These are phyloP conservation scores for Suhomyces anneliseae DNA, from an alignment of 1,139 yeast species.

Conservation along the genomic window DNA sequence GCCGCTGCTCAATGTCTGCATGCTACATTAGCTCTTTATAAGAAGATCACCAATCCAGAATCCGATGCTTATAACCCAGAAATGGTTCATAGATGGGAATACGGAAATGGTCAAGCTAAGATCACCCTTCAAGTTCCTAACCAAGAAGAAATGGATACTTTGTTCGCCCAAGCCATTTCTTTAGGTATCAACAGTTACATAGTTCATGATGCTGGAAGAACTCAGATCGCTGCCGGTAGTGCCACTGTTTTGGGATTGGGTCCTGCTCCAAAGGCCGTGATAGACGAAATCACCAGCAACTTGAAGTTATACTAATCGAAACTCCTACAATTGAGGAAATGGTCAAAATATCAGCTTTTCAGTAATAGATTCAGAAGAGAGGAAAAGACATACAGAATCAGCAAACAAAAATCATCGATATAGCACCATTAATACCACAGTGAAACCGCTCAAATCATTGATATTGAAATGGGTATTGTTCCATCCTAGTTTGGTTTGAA, in stretches of 20 bases:
- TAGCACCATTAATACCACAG: too few species aligned
- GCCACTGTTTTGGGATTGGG: constrained; percentile 95
- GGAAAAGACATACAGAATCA: too few species aligned
- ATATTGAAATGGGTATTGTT: too few species aligned
- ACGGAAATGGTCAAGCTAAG: constrained; percentile 85
- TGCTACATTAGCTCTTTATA: constrained; percentile 91
- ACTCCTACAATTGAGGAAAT: too few species aligned
- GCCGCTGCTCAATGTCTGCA: constrained; percentile 98
- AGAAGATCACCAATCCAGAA: constrained; percentile 58
- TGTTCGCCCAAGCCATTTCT: constrained; percentile 80
- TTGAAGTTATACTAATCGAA: constrained; percentile 63
- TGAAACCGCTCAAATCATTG: too few species aligned
- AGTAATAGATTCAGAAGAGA: neutral
- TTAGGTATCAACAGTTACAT: constrained; percentile 75
- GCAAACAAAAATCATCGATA: too few species aligned
- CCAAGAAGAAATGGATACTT: constrained; percentile 72
- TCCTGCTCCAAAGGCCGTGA: constrained; percentile 86
- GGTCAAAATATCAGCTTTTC: too few species aligned
- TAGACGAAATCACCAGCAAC: constrained; percentile 80
- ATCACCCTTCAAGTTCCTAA: constrained; percentile 78
- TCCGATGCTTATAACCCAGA: constrained; percentile 58
- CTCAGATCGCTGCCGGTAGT: constrained; percentile 92
- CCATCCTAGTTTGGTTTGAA: too few species aligned
- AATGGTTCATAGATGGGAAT: constrained; percentile 76
- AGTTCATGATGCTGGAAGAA: constrained; percentile 95